Evolutionary conservation across 2,329 filamentous ascomycete species (phyloP), one percentile per base, ranked within the genome.

Genomic region (Cytospora piceae): DNA sequence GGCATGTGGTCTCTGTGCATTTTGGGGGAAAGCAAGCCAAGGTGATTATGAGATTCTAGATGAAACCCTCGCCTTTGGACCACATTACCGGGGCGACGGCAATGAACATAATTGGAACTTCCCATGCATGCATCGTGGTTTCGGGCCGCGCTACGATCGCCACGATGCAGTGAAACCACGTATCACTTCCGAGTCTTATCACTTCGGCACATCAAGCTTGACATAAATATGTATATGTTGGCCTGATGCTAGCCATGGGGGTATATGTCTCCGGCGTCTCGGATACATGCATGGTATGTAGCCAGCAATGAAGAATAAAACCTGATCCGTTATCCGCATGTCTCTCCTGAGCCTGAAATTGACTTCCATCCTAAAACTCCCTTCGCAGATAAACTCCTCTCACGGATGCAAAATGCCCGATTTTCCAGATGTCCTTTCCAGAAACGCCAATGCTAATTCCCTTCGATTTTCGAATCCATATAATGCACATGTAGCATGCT

Each of bases 51-150:
- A 56, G 52, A 34, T 42, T 37, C 31, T 63, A 63, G 53, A 49
- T 49, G 46, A 57, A 20, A 49, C 37, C 37, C 60, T 24, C 39
- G 53, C 29, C 53, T 34, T n/a, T 29, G 60, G 34, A 49, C 31
- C 39, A 37, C 14, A 22, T 34, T 2, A 17, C 32, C 20, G 17
- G 29, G 39, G 52, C 60, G 15, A 34, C 53, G 39, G 60, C 29
- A 51, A 39, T 51, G 60, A 57, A 63, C 46, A 56, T 56, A 34
- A 56, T 34, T 27, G 12, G n/a, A 62, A 56, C 3, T 46, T 6
- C 14, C 27, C 20, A 20, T 22, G n/a, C 17, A 24, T 49, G 46
- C 46, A 22, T n/a, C 15, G 39, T 42, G 34, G 12, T 20, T 20
- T n/a, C 17, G 39, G 17, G 17, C 39, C 6, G 17, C 11, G 39